A percentile compares a stretch with the other conserved stretches of the same genome.
These are phyloP conservation scores for Flaveria bidentis DNA, from an alignment of 129 eudicot genomes.

Conservation along the genomic window DNA sequence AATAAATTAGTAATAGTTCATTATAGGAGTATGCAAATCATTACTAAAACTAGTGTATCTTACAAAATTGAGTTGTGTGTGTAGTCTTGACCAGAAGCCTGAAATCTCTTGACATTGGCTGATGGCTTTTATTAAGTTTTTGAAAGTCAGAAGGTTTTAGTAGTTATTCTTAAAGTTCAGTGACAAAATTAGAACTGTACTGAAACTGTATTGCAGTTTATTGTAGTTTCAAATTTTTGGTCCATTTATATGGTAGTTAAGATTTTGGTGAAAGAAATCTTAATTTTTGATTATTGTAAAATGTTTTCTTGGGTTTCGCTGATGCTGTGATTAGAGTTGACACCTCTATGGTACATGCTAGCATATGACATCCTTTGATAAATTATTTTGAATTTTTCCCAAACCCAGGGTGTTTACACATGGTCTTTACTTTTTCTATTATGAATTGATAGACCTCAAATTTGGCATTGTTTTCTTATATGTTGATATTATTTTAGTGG, in stretches of 20 bases:
- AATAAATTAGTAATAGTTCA: background rate
- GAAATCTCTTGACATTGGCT: background rate
- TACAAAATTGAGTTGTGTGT: background rate
- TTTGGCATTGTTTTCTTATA: background rate
- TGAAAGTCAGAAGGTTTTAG: background rate
- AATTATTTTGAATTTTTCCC: background rate
- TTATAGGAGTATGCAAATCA: background rate
- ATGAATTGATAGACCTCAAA: background rate
- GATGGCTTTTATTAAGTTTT: background rate
- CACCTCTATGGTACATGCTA: background rate
- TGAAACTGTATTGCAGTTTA: background rate
- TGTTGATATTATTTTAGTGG: background rate
- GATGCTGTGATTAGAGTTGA: background rate
- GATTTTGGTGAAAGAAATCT: background rate
- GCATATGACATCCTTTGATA: background rate
- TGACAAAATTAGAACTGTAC: slow-evolving; percentile 8
- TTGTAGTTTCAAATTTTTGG: background rate
- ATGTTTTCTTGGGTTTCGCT: background rate
- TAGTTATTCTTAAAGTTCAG: background rate
- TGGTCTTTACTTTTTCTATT: background rate
- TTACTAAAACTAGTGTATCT: background rate
- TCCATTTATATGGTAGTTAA: background rate
- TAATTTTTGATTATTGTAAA: background rate
- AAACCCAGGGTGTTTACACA: background rate
- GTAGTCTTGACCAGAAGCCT: background rate